Percentiles rank a stretch among this genome's conserved stretches.
phyloP scores from a whole-genome alignment of 345 rosid species.

The Citrus mangshanensis region DNA sequence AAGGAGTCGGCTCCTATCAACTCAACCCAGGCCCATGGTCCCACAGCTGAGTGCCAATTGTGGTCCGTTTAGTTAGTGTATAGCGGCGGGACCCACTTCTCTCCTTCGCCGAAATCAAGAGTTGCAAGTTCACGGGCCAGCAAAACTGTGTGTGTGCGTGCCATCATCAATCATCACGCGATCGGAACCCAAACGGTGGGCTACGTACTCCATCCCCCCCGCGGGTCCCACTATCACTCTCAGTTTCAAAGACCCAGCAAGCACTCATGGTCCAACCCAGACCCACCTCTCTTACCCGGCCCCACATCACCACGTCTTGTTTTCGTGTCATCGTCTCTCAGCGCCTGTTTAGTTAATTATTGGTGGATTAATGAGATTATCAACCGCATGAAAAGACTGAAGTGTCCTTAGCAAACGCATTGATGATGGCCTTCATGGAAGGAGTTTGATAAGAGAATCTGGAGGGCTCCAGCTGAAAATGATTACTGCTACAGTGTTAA shows the following conservation, averaged over 20 bases:
- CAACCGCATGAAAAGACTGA: neutral
- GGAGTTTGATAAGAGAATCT: neutral
- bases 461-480: neutral
- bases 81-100: neutral
- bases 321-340: neutral
- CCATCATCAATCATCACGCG: conserved; percentile 12
- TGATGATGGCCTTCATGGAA: rapidly evolving
- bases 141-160: neutral
- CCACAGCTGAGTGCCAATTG: neutral
- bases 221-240: conserved; percentile 5
- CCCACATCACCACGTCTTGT: neutral
- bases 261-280: neutral
- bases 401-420: neutral
- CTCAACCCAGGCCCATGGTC: neutral
- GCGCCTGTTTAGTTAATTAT: neutral
- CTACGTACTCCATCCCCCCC: neutral
- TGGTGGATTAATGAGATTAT: neutral
- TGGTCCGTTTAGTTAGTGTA: neutral
- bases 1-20: neutral
- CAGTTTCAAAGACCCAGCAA: neutral
- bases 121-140: neutral
- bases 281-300: neutral
- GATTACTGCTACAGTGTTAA: neutral
- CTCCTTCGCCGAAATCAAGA: neutral
- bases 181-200: neutral